Evolutionary conservation across 805 yeast genomes (phyloP).

Genomic region (Candida coquimbonensis): DNA sequence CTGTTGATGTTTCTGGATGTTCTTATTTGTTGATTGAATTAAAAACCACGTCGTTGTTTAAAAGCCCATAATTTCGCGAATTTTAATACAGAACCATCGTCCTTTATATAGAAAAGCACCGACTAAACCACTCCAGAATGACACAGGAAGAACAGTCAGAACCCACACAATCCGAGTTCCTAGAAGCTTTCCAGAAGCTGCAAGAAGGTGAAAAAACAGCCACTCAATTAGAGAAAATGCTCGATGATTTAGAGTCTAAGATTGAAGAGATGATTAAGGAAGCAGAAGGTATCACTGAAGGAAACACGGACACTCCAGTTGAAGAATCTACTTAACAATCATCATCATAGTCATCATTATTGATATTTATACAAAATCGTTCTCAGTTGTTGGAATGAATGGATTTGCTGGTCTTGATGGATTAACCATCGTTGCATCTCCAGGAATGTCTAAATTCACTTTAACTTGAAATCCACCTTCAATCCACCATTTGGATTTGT

Average conservation of each 20-base stretch:
- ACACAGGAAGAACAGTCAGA: constrained; percentile 6
- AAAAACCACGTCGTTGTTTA: neutral
- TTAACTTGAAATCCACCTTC: constrained; percentile 56
- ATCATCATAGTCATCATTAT: neutral
- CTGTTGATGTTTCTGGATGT: neutral
- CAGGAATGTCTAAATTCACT: constrained; percentile 40
- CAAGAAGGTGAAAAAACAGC: constrained; percentile 66
- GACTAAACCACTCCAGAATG: constrained; percentile 1
- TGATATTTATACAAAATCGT: constrained; percentile 10
- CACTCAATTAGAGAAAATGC: constrained; percentile 51
- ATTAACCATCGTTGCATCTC: constrained; percentile 44
- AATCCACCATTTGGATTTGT: constrained; percentile 85
- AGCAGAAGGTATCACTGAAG: constrained; percentile 26
- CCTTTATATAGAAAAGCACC: neutral
- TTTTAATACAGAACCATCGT: too few species aligned
- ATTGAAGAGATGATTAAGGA: constrained; percentile 51
- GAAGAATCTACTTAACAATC: too few species aligned
- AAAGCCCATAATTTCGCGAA: neutral
- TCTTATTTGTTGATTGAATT: neutral
- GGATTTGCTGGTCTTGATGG: constrained; percentile 72
- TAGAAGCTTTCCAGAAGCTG: constrained; percentile 52
- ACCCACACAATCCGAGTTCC: constrained; percentile 28
- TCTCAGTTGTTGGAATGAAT: constrained; percentile 42
- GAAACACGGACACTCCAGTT: neutral
- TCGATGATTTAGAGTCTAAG: constrained; percentile 58